Conservation (phyloP, 768 basidiomycete species). For the Cystofilobasidium capitatum region DNA sequence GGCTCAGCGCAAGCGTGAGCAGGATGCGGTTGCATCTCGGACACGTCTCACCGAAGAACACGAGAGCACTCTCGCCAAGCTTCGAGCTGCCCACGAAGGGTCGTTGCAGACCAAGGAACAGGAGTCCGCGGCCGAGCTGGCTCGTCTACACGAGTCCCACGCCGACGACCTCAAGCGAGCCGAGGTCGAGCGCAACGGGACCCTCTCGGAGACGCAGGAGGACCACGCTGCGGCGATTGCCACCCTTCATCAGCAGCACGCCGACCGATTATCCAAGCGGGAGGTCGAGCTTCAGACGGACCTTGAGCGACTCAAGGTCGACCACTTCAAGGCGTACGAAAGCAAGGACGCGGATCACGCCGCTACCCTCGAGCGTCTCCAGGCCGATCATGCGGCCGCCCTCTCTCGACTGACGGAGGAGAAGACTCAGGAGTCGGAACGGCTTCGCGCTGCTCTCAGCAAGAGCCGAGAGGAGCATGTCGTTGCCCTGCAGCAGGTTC, state of each 20-base stretch:
- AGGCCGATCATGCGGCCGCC: constrained; percentile 35
- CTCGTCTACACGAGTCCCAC: constrained; percentile 67
- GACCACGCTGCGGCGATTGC: constrained; percentile 54
- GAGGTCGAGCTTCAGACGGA: constrained; percentile 11
- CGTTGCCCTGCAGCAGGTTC: constrained; percentile 13
- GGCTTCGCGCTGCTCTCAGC: constrained; percentile 10
- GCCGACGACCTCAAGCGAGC: constrained; percentile 59
- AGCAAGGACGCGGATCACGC: constrained; percentile 56
- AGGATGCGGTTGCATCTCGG: constrained; percentile 41
- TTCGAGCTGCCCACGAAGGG: constrained; percentile 48
- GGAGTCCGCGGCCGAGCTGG: constrained; percentile 55
- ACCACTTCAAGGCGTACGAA: constrained; percentile 50
- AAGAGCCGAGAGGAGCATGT: constrained; percentile 24
- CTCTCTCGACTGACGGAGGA: constrained; percentile 44
- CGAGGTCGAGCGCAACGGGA: constrained; percentile 65
- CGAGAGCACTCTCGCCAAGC: constrained; percentile 28
- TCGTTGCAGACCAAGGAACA: constrained; percentile 54
- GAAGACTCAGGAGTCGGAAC: constrained; percentile 46
- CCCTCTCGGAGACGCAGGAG: constrained; percentile 63
- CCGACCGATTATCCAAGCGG: constrained; percentile 5
- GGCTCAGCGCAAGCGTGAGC: constrained; percentile 38
- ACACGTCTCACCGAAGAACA: constrained; percentile 24
- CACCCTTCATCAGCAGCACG: constrained; percentile 55
- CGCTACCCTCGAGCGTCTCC: constrained; percentile 33
- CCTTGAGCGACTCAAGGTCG: constrained; percentile 54